These are phyloP conservation scores for Mycena pura DNA, from an alignment of 768 basidiomycete species.

Conservation along the genomic window DNA sequence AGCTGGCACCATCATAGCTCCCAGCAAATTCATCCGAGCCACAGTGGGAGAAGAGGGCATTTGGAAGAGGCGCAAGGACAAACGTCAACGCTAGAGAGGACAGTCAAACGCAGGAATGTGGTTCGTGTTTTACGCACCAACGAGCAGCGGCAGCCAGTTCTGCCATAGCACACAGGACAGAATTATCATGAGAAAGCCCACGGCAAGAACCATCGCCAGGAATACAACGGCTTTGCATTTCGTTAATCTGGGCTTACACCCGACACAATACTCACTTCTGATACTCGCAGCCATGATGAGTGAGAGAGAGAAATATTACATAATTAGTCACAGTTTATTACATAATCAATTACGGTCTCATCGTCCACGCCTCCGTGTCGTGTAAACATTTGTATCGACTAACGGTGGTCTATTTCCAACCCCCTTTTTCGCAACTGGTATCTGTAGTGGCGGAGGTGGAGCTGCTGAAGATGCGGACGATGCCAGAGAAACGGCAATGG, in stretches of 20 bases:
- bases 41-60: slow-evolving; percentile 93
- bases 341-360: background rate
- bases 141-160: slow-evolving; percentile 96
- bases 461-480: slow-evolving; percentile 48
- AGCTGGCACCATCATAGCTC: slow-evolving; percentile 61
- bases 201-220: slow-evolving; percentile 94
- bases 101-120: background rate
- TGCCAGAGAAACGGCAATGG: slow-evolving; percentile 40
- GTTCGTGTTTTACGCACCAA: slow-evolving; percentile 65
- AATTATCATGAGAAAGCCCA: slow-evolving; percentile 98
- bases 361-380: slow-evolving; percentile 36
- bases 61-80: slow-evolving; percentile 94
- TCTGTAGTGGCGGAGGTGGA: slow-evolving; percentile 26
- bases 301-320: background rate
- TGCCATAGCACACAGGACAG: slow-evolving; percentile 94
- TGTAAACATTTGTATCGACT: slow-evolving; percentile 51
- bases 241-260: background rate
- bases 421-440: slow-evolving; percentile 24
- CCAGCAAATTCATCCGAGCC: slow-evolving; percentile 87
- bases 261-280: slow-evolving; percentile 56
- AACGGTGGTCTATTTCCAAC: slow-evolving; percentile 34
- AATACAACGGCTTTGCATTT: slow-evolving; percentile 95
- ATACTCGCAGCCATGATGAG: slow-evolving; percentile 68
- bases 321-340: background rate
- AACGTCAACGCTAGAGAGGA: slow-evolving; percentile 80